Base-by-base conservation (phyloP, 805 yeast genomes). In the Brettanomyces naardenensis region DNA sequence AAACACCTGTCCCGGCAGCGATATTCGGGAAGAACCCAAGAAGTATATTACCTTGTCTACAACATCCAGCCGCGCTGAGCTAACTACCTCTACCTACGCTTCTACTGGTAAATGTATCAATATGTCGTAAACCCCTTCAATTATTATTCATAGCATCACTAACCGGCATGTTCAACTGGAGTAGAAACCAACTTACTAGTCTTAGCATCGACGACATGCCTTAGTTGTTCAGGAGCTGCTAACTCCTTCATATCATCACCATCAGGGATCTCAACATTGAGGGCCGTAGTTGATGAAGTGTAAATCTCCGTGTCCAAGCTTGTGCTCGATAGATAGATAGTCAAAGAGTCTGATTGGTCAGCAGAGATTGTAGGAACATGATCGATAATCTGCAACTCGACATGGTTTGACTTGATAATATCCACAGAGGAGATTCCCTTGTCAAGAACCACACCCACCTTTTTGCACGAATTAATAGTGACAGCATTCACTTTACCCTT, bases 401-500 rank as follows among this genome's bases (percentile, higher is more conserved):
- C 84, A 53, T 77, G 78, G 44, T 63, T 63, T 40, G 88, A 78
- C 62, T 88, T 88, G 61, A 90, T 85, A 39, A 90, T 66, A 46
- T 90, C 97, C 38, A 90, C 69, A 31, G 95, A 92, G 5, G 95
- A 78, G 35, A 92, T 84, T 51, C 87, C 75, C 21, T 83, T 73
- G 43, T 92, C 97, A 27, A 88, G 71, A 23, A 92, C 81, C 21
- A 92, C 65, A 7, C 88, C 95, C 25, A 79, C 72, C 44, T 77
- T 78, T 23, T 65, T 65, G 51, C 94, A 78, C 40, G 80, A 80
- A 44, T 81, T 80, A 44, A 92, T 53, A 2, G 95, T 75, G 39
- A 92, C 74, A 1, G 96, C 92, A 52, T 87, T 89, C 36, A 86
- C 89, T 58, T 92, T 92, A 42, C 97, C 98, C 58, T 77, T 79